Percentiles rank a stretch among this genome's conserved stretches.
phyloP scores from a whole-genome alignment of 805 yeast species.

The Blastobotrys attinorum region DNA sequence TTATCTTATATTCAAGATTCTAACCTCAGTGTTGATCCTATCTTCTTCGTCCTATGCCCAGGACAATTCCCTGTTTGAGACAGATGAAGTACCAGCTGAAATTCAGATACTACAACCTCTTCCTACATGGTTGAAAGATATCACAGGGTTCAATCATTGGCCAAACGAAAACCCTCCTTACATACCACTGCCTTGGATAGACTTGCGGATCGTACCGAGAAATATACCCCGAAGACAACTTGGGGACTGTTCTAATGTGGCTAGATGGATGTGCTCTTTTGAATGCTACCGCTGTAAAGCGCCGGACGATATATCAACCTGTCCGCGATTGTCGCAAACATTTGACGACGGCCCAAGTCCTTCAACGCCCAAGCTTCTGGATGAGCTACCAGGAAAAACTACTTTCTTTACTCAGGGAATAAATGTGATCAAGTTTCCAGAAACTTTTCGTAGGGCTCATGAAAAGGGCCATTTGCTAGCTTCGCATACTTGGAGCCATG shows the following conservation, averaged over 20 bases:
- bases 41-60: too few species aligned
- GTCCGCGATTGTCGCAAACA: slow-evolving; percentile 71
- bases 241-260: slow-evolving; percentile 49
- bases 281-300: slow-evolving; percentile 78
- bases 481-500: slow-evolving; percentile 90
- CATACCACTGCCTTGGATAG: slow-evolving; percentile 67
- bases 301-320: slow-evolving; percentile 67
- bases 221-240: slow-evolving; percentile 27
- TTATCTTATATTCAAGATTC: too few species aligned
- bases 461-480: slow-evolving; percentile 71
- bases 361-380: slow-evolving; percentile 53
- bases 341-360: slow-evolving; percentile 94
- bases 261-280: slow-evolving; percentile 61
- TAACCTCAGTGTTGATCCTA: too few species aligned
- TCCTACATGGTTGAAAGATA: slow-evolving; percentile 70
- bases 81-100: too few species aligned
- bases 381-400: slow-evolving; percentile 44
- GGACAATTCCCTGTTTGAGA: too few species aligned
- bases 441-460: slow-evolving; percentile 50
- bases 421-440: slow-evolving; percentile 71
- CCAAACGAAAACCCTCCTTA: slow-evolving; percentile 86
- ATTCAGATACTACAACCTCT: slow-evolving; percentile 38
- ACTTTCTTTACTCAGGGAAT: slow-evolving; percentile 85
- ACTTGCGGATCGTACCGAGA: slow-evolving; percentile 44
- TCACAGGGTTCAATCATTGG: slow-evolving; percentile 73